Percentiles rank a stretch among this genome's conserved stretches.
Conservation (phyloP, 805 yeast species). For the Ogataea pini region DNA sequence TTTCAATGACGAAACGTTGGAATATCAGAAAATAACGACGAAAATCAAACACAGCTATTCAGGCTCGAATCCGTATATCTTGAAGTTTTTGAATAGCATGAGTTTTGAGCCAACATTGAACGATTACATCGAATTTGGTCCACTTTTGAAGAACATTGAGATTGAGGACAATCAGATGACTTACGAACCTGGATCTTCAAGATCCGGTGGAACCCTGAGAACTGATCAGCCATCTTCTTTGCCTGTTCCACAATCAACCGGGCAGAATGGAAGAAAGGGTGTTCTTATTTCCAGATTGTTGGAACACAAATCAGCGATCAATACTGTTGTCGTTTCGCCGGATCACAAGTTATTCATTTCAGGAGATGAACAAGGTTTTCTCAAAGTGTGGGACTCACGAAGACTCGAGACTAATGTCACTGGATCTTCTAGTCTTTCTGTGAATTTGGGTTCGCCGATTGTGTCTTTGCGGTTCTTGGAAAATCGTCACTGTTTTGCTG, state of each 20-base stretch:
- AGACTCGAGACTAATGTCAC: constrained; percentile 64
- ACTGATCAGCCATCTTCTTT: no score
- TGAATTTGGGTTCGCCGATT: constrained; percentile 51
- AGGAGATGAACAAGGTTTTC: constrained; percentile 71
- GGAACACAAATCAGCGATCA: constrained; percentile 63
- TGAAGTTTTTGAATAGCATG: constrained; percentile 53
- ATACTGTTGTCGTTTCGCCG: constrained; percentile 57
- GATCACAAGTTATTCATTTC: constrained; percentile 69
- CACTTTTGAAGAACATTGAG: constrained; percentile 20
- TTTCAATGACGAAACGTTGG: constrained; percentile 29
- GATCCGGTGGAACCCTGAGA: no score
- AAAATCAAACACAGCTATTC: constrained; percentile 54
- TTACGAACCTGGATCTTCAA: neutral
- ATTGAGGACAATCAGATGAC: neutral
- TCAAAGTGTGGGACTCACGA: constrained; percentile 77
- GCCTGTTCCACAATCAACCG: neutral
- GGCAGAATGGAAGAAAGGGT: constrained; percentile 36
- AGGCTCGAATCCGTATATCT: constrained; percentile 66
- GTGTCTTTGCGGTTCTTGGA: constrained; percentile 51
- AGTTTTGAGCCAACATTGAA: constrained; percentile 57
- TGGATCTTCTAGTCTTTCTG: constrained; percentile 47
- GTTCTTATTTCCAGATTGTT: constrained; percentile 60
- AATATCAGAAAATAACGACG: constrained; percentile 28
- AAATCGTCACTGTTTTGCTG: constrained; percentile 59
- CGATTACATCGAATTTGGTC: constrained; percentile 72